These are phyloP conservation scores for Cytospora piceicola DNA, from an alignment of 2,329 filamentous ascomycete genomes.

Conservation along the genomic window DNA sequence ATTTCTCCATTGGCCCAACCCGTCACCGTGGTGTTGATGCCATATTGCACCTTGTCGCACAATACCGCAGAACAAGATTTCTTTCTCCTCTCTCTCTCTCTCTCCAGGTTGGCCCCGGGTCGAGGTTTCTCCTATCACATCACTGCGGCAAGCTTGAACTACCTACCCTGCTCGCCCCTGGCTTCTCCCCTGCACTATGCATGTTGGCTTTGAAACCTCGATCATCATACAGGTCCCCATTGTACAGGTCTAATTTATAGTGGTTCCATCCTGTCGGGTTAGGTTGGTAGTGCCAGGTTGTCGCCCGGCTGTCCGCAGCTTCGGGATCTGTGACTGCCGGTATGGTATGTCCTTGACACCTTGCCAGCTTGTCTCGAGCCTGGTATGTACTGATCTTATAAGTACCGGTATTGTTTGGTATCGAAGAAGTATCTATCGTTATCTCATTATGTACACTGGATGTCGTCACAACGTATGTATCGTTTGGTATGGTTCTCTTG, in stretches of 20 bases:
- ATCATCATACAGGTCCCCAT: not conserved
- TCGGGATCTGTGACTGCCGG: not conserved
- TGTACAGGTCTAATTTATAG: not conserved
- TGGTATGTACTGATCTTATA: not conserved
- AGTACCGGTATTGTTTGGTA: not conserved
- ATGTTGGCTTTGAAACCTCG: conserved; percentile 5
- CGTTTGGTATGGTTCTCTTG: not conserved
- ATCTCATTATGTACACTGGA: no score
- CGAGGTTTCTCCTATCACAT: not conserved
- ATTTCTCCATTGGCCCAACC: conserved; percentile 10
- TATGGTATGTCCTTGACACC: no score
- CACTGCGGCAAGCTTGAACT: not conserved
- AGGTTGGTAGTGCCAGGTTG: not conserved
- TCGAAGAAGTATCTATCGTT: not conserved
- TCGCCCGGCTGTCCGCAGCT: conserved; percentile 5
- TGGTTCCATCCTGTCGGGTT: conserved; percentile 8
- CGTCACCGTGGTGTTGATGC: conserved; percentile 17
- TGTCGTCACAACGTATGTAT: not conserved
- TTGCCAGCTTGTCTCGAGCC: not conserved
- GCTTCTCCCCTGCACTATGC: not conserved
- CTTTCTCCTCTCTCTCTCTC: not conserved
- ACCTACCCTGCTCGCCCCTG: not conserved
- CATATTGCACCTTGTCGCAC: conserved; percentile 30
- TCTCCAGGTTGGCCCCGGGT: not conserved
- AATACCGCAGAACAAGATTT: not conserved